These are phyloP conservation scores for Acrocalymma vagum DNA, from an alignment of 2,329 filamentous ascomycete genomes.

Conservation along the genomic window DNA sequence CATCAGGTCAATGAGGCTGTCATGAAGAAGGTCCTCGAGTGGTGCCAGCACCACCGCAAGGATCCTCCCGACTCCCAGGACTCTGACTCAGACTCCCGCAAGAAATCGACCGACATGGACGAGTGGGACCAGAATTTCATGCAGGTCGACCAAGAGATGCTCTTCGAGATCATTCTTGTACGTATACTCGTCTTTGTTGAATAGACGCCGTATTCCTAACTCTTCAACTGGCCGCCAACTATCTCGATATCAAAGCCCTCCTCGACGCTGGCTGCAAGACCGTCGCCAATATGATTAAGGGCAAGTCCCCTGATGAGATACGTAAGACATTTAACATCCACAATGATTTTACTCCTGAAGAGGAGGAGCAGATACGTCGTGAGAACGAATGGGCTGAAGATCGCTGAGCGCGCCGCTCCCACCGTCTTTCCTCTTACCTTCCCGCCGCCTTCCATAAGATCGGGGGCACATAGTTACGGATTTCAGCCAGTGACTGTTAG, in stretches of 20 bases:
- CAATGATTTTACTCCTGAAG: constrained; percentile 97
- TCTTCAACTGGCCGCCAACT: constrained; percentile 83
- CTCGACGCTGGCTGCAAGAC: constrained; percentile 98
- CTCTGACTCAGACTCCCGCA: constrained; percentile 88
- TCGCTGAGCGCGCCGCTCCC: constrained; percentile 20
- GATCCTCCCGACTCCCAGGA: constrained; percentile 81
- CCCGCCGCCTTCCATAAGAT: no score
- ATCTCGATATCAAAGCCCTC: constrained; percentile 96
- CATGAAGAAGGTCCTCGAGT: constrained; percentile 93
- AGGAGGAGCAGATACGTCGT: constrained; percentile 85
- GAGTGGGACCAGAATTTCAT: constrained; percentile 99
- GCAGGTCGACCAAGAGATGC: constrained; percentile 99
- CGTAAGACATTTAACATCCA: constrained; percentile 99
- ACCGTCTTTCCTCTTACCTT: no score
- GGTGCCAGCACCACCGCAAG: constrained; percentile 92
- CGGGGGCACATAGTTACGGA: no score
- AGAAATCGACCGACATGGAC: constrained; percentile 97
- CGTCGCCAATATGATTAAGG: constrained; percentile 99
- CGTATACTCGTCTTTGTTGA: constrained; percentile 35
- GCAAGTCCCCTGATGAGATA: constrained; percentile 97
- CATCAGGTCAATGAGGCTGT: constrained; percentile 84
- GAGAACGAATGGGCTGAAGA: constrained; percentile 59
- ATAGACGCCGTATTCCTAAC: constrained; percentile 19
- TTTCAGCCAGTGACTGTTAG: no score
- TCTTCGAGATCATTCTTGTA: constrained; percentile 97